Evolutionary conservation across 352 stramenopile species (phyloP).

Genomic region (Pythium aphanidermatum): DNA sequence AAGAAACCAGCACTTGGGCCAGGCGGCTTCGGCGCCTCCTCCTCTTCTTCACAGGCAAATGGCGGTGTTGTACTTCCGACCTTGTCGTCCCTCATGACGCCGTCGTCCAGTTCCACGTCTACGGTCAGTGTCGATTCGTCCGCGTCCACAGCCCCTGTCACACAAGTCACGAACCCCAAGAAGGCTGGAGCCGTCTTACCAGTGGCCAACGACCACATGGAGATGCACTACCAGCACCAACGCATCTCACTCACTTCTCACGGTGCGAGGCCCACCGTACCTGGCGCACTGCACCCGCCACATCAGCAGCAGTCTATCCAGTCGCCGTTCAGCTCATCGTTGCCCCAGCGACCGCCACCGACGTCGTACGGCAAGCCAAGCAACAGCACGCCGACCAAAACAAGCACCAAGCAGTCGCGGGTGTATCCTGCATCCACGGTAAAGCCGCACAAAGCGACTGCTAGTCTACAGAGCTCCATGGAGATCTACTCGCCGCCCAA

Average conservation of each 20-base stretch:
- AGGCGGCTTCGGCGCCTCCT: constrained; percentile 2
- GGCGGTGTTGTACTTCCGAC: constrained; percentile 14
- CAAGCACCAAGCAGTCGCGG: constrained; percentile 9
- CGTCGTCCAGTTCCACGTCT: constrained; percentile 23
- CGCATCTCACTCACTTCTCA: constrained; percentile 52
- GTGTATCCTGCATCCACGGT: constrained; percentile 8
- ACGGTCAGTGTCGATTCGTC: constrained; percentile 18
- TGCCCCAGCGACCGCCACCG: constrained; percentile 41
- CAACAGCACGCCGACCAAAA: constrained; percentile 1
- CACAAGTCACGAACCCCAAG: constrained; percentile 1
- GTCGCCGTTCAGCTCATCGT: constrained; percentile 23
- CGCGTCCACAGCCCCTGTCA: not conserved
- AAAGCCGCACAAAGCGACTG: not conserved
- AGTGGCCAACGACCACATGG: constrained; percentile 31
- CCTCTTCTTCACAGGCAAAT: not conserved
- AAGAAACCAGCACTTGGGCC: constrained; percentile 16
- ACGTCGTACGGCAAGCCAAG: constrained; percentile 35
- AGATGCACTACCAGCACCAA: constrained; percentile 4
- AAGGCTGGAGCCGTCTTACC: constrained; percentile 8
- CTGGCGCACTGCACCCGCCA: too few relatives aligned
- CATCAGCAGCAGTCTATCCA: too few relatives aligned
- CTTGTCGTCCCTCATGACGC: constrained; percentile 20
- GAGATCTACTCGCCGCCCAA: constrained; percentile 55
- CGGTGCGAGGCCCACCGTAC: constrained; percentile 21
- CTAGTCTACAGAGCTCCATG: constrained; percentile 32